Conservation (phyloP, 1,284 basidiomycete genomes). For the Apiotrichum veenhuisii region DNA sequence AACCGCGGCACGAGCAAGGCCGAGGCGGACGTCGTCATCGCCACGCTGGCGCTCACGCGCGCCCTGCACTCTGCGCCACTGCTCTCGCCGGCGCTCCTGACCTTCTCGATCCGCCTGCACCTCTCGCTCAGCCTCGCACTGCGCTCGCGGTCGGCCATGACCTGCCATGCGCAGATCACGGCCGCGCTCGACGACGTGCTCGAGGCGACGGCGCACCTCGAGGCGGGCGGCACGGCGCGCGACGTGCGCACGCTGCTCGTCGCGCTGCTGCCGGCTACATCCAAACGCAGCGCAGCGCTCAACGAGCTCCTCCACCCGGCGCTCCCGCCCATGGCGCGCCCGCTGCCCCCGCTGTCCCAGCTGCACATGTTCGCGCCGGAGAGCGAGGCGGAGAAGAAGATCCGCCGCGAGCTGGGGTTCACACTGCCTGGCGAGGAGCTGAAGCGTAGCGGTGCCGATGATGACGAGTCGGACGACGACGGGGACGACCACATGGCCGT, state of each 20-base stretch:
- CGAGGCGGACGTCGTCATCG: conserved; percentile 58
- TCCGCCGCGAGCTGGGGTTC: conserved; percentile 33
- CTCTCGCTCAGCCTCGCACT: conserved; percentile 33
- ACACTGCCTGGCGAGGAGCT: conserved; percentile 1
- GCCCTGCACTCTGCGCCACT: conserved; percentile 59
- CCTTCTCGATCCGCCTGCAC: conserved; percentile 52
- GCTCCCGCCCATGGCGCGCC: conserved; percentile 34
- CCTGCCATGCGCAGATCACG: not conserved
- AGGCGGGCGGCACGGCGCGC: conserved; percentile 11
- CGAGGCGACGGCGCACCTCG: conserved; percentile 11
- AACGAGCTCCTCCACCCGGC: conserved; percentile 35
- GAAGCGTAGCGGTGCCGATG: conserved; percentile 10
- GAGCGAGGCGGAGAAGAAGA: conserved; percentile 34
- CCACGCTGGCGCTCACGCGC: conserved; percentile 55
- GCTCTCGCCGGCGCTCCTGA: conserved; percentile 67
- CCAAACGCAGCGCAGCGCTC: conserved; percentile 1
- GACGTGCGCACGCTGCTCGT: conserved; percentile 16
- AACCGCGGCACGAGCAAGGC: conserved; percentile 55
- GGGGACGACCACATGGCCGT: conserved; percentile 11
- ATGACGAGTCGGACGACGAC: conserved; percentile 15
- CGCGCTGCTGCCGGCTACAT: conserved; percentile 8
- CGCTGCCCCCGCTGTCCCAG: conserved; percentile 31
- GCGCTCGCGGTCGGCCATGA: conserved; percentile 10
- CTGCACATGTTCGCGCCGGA: conserved; percentile 40
- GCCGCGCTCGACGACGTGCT: conserved; percentile 12